Base-by-base conservation (phyloP, 768 basidiomycete genomes). In the Chiua virens region DNA sequence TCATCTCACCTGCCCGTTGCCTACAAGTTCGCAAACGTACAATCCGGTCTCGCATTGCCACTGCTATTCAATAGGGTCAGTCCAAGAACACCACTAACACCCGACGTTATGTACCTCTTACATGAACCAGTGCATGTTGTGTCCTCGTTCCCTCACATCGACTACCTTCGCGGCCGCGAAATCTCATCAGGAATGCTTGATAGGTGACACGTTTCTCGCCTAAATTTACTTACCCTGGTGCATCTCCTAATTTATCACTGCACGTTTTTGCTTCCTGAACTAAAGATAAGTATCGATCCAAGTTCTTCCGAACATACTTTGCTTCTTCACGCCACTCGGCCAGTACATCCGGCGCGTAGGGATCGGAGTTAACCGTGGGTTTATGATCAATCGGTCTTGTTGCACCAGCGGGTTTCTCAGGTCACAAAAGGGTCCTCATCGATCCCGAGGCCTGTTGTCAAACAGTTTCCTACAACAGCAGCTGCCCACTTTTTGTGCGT, bases 21-120 rank as follows among this genome's bases (percentile, higher is more conserved):
- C 30, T 8, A 30, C 11, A 30, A 3, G 3, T 4, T 8, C 8
- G 5, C 11, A 9, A 4, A 11, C 30, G 11, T 9, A 30, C n/a
- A n/a, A n/a, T n/a, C 10, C 30, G 30, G 30, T 30, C 8, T 30
- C 30, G 30, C 5, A 30, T 30, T 30, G 30, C 30, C 32, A 15
- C 32, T 3, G 32, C 14, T 34, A 15, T 2, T 11, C 5, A 8
- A 30, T 11, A 30, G 18, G n/a, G 17, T 32, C 41, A 30, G 30
- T 22, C 55, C 41, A n/a, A 49, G 56, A 57, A 54, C 36, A 37
- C 36, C 27, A n/a, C 22, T 30, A 27, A n/a, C 35, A 46, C 47
- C 18, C 43, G 13, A n/a, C 21, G 23, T 61, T 53, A 52, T 57
- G 52, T 60, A 43, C 14, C 17, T 22, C 18, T 53, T 35, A 45